A percentile compares a stretch with the other conserved stretches of the same genome.
Conservation (phyloP, 176 grass and related monocot genomes). For the Aegilops speltoides region DNA sequence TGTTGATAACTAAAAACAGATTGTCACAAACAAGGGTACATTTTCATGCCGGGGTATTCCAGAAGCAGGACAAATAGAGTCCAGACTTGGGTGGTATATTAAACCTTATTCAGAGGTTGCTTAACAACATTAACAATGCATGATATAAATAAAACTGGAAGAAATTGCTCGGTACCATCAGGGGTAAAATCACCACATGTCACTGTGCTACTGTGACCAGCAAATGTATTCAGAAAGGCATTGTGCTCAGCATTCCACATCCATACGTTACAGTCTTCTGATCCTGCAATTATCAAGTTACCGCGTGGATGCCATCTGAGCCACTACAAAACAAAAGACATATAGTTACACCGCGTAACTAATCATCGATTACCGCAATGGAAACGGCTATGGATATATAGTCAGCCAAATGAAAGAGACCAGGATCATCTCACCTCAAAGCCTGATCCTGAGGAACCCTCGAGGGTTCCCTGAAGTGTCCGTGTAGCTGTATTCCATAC, state of each 20-base stretch:
- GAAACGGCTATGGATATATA: not conserved
- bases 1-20: not conserved
- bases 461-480: slow-evolving; percentile 62
- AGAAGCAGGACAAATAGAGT: not conserved
- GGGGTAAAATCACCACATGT: slow-evolving; percentile 77
- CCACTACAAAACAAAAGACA: slow-evolving; percentile 57
- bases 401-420: slow-evolving; percentile 4
- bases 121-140: not conserved
- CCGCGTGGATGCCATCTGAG: slow-evolving; percentile 91
- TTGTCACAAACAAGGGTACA: too few species aligned
- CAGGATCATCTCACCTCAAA: slow-evolving; percentile 69
- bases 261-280: slow-evolving; percentile 81
- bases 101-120: not conserved
- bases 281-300: slow-evolving; percentile 82
- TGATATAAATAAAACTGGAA: not conserved
- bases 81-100: not conserved
- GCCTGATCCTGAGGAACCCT: slow-evolving; percentile 75
- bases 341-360: not conserved
- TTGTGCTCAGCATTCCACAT: slow-evolving; percentile 91
- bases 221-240: slow-evolving; percentile 66
- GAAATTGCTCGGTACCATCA: slow-evolving; percentile 4
- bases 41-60: not conserved
- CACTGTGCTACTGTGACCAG: slow-evolving; percentile 74
- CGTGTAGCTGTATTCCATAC: slow-evolving; percentile 64
- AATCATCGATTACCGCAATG: not conserved